Evolutionary conservation across 2,329 filamentous ascomycete genomes (phyloP), one percentile per base, ranked within the genome.

Genomic region (Paracamarosporium sp.): DNA sequence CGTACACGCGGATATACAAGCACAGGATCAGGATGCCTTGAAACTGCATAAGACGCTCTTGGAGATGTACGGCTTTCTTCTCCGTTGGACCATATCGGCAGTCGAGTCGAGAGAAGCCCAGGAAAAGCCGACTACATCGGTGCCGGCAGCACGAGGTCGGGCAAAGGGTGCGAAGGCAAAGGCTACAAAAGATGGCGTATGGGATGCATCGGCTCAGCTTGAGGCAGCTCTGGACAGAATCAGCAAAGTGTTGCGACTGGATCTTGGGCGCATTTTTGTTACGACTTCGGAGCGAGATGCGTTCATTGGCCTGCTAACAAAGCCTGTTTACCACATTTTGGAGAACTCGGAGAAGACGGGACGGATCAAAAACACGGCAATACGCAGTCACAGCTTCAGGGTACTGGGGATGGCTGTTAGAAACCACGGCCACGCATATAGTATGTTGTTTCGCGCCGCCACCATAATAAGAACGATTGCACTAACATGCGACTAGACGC

Each of bases 341-440:
- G 95, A 99, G 79, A 97, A 91, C 76, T 95, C 99, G 77, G 89
- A 93, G 72, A 87, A 95, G 60, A 90, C 99, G 77, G 89, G 93
- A 72, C 87, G 95, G 60, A 90, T 93, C 63, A 99, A 98, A 82
- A 91, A 86, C 69, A 95, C 89, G 25, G 83, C 90, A 4, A 94
- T 98, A 60, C 88, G 93, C 46, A 98, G 98, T 92, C 93, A 98
- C 79, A 91, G 91, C 56, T 99, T 97, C 83, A 97, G 97, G 76
- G 93, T 98, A 20, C 82, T 99, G 7, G 99, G 95, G 73, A 92
- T 98, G 67, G 93, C 96, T 33, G 88, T 99, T 59, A 99, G 99
- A 80, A 93, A 98, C 72, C 95, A 99, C 74, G 95, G 95, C 1
- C 95, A 99, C 77, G 95, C 90, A 65, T 97, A 97, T 74, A 93